A percentile compares a stretch with the other conserved stretches of the same genome.
phyloP scores from a whole-genome alignment of 2,329 filamentous ascomycete genomes.

The Aspergillus niger region DNA sequence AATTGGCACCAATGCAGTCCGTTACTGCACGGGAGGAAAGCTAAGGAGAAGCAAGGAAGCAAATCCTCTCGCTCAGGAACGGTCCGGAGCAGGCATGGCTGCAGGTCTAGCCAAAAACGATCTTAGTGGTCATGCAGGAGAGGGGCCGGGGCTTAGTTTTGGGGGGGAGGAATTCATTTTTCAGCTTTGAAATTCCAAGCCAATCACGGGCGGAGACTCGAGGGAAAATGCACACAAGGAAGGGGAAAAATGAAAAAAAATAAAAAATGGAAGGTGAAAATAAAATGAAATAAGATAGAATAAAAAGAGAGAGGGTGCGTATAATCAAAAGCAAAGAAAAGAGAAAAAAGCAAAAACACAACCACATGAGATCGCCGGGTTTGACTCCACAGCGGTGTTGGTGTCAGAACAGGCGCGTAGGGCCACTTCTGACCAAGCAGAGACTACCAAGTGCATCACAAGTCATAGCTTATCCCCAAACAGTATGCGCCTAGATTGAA shows the following conservation, averaged over 20 bases:
- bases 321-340: conserved; percentile 5
- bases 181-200: not conserved
- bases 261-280: not conserved
- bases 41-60: conserved; percentile 16
- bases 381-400: conserved; percentile 25
- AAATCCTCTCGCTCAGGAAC: conserved; percentile 15
- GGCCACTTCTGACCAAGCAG: conserved; percentile 11
- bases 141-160: conserved; percentile 3
- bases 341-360: not conserved
- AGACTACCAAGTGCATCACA: conserved; percentile 6
- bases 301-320: not conserved
- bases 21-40: conserved; percentile 7
- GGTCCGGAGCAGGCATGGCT: conserved; percentile 17
- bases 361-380: conserved; percentile 24
- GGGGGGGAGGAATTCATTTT: not conserved
- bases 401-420: conserved; percentile 26
- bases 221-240: not conserved
- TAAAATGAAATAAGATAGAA: not conserved
- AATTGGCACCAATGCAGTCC: conserved; percentile 1
- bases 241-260: not conserved
- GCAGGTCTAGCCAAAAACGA: conserved; percentile 15
- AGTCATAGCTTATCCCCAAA: conserved; percentile 25
- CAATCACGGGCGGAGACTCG: not conserved
- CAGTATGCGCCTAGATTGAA: not conserved
- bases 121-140: conserved; percentile 9